Percentiles rank a stretch among this genome's conserved stretches.
Conservation (phyloP, 345 rosid species). For the Sonneratia alba region DNA sequence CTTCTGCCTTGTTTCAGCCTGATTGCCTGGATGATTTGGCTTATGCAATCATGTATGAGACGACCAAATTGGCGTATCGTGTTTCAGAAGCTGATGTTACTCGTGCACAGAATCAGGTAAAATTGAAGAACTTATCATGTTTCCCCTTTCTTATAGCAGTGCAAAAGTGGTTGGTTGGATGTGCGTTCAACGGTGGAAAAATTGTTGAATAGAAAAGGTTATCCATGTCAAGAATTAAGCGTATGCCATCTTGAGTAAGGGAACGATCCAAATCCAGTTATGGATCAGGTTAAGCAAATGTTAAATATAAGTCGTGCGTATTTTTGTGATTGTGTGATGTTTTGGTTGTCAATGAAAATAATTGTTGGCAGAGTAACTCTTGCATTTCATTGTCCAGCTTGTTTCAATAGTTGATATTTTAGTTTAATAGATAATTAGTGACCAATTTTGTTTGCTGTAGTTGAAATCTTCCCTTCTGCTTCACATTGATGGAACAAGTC, state of each 20-base stretch:
- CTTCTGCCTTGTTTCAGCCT: constrained; percentile 33
- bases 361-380: neutral
- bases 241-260: neutral
- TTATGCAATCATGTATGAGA: constrained; percentile 90
- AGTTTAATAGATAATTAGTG: neutral
- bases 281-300: no score
- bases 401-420: neutral
- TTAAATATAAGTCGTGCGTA: neutral
- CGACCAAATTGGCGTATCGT: constrained; percentile 67
- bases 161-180: neutral
- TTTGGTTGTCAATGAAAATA: neutral
- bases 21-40: constrained; percentile 89
- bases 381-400: neutral
- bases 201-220: neutral
- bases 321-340: neutral
- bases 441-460: constrained; percentile 29
- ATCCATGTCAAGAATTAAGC: neutral
- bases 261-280: neutral
- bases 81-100: constrained; percentile 94
- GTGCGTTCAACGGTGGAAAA: neutral
- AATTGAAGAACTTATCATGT: neutral
- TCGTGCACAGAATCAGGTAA: constrained; percentile 96
- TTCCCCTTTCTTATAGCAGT: neutral
- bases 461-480: constrained; percentile 88
- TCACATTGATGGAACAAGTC: constrained; percentile 93